Evolutionary conservation across 305 asterid species (phyloP).

Genomic region (Galium porrigens): DNA sequence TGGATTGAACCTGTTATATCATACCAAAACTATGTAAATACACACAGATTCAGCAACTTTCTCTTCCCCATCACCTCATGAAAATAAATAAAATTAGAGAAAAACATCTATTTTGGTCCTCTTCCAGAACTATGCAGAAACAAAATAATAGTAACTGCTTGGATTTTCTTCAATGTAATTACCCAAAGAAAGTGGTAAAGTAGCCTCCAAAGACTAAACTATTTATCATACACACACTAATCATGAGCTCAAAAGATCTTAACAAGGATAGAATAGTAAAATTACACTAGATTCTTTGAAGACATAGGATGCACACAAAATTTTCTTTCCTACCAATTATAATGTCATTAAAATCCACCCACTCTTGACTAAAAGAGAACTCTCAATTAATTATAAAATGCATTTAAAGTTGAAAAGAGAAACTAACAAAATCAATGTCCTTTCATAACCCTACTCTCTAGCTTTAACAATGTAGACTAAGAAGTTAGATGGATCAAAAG

Average conservation of each 20-base stretch:
- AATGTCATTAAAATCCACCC: conserved; percentile 5
- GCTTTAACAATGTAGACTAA: background rate
- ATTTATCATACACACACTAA: background rate
- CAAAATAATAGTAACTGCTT: too few species aligned
- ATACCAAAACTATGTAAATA: conserved; percentile 19
- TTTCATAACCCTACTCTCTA: background rate
- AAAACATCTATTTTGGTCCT: conserved; percentile 27
- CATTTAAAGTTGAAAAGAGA: too few species aligned
- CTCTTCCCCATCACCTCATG: background rate
- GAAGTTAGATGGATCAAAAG: background rate
- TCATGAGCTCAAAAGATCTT: background rate
- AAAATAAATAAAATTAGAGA: conserved; percentile 19
- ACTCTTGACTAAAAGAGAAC: background rate
- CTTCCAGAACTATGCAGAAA: background rate
- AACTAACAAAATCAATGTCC: background rate
- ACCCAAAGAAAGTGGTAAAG: background rate
- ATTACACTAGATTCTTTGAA: background rate
- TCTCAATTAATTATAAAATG: too few species aligned
- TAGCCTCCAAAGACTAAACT: background rate
- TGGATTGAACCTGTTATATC: conserved; percentile 51
- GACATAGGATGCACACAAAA: background rate
- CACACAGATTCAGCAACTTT: background rate
- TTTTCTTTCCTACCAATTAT: background rate
- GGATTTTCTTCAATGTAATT: background rate
- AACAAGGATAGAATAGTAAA: background rate